These are phyloP conservation scores for Candolleomyces aberdarensis DNA, from an alignment of 768 basidiomycete genomes.

Conservation along the genomic window DNA sequence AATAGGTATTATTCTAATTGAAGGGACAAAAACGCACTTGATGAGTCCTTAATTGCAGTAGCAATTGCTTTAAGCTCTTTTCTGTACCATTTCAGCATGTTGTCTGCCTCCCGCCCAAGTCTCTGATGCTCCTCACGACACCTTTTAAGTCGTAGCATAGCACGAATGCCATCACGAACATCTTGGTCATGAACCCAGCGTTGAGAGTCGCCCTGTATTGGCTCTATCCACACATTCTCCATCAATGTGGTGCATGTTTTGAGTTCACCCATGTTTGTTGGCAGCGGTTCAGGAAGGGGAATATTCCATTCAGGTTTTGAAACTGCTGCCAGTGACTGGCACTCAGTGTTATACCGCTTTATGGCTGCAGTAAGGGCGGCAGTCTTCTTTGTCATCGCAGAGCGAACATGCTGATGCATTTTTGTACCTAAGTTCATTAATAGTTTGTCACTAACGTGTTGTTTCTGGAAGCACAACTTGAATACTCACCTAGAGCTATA, in stretches of 20 bases:
- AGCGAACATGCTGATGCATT: constrained; percentile 21
- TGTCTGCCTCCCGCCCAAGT: neutral
- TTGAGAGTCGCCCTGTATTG: neutral
- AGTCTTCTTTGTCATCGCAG: constrained; percentile 26
- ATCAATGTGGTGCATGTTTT: constrained; percentile 23
- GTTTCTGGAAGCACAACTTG: too few relatives aligned
- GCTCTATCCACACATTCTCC: constrained; percentile 33
- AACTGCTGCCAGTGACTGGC: constrained; percentile 20
- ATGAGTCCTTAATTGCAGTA: neutral
- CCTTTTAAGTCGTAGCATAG: neutral
- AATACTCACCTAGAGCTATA: constrained; percentile 27
- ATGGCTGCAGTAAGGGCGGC: constrained; percentile 27
- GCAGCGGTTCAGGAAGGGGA: constrained; percentile 29
- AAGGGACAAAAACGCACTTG: neutral
- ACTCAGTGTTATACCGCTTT: constrained; percentile 15
- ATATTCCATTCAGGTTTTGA: constrained; percentile 20
- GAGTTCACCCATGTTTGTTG: constrained; percentile 23
- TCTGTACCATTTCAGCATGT: neutral
- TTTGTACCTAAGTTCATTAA: constrained; percentile 18
- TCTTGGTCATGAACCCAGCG: neutral
- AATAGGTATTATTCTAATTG: neutral
- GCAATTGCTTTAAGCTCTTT: neutral
- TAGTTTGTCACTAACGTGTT: neutral
- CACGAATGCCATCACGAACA: neutral
- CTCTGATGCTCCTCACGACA: neutral